Base-by-base conservation (phyloP, 2,329 filamentous ascomycete genomes). In the Calonectria pauciramosa region DNA sequence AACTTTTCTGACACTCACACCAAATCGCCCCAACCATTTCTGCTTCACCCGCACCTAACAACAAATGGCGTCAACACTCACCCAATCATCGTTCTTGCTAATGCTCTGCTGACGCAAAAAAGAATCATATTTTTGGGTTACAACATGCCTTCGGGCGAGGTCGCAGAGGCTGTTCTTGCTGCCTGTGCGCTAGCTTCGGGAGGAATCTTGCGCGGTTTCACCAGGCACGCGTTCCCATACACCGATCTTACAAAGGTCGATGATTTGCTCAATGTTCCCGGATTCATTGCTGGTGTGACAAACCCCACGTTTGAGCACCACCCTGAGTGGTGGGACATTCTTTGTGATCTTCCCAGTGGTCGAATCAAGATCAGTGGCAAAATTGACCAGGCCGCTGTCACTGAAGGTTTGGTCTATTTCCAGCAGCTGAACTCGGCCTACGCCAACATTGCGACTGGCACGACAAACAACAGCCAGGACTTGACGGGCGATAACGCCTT, bases 221-320 rank as follows among this genome's bases (percentile, higher is more conserved):
- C 96, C 11, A 92, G 97, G 23, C 95, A 99, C 86, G 97, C 97
- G 0, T 99, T 99, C 83, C 97, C 97, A 2, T 99, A 99, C 83
- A 99, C 97, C 1, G 97, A 99, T 86, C 89, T 99, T 54, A 98
- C 96, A 77, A 99, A 99, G 86, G 96, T 99, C 74, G 97, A 99
- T 79, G 97, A 99, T 83, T 90, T 99, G 14, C 90, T 99, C 63
- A 96, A 97, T 81, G 97, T 99, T 0, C 96, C 97, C 9, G 97
- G 97, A 2, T 99, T 99, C 85, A 98, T 99, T 80, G 97, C 97
- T 3, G 97, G 97, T 72, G 97, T 99, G 51, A 99, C 96, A 1
- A 99, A 99, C 82, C 97, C 97, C 8, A 96, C 96, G 0, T 99
- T 99, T 83, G 96, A 96, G 75, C 92, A 96, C 82, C 96, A 99